Evolutionary conservation across 176 grass and related monocot genomes (phyloP).

Genomic region (Saccharum officinarum): DNA sequence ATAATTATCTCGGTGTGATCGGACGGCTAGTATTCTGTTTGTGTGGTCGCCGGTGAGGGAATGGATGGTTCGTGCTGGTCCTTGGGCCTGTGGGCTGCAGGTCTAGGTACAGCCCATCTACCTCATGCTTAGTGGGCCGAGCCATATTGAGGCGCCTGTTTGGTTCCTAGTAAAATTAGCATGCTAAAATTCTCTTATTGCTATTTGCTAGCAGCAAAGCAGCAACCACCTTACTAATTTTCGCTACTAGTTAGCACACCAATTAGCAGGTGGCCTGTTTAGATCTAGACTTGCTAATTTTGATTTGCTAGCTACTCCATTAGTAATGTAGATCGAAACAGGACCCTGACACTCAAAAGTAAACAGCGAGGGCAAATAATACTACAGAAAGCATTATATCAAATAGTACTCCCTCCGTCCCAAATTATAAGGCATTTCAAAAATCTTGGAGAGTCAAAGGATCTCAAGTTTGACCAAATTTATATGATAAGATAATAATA

Average conservation of each 20-base stretch:
- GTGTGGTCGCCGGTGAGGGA: background rate
- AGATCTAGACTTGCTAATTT: background rate
- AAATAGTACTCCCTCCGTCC: background rate
- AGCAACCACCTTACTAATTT: no score
- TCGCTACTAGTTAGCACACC: no score
- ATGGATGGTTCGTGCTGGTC: background rate
- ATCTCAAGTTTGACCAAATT: no score
- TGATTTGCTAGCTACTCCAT: background rate
- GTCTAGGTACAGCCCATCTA: background rate
- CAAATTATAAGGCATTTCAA: no score
- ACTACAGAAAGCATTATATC: background rate
- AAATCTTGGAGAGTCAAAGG: no score
- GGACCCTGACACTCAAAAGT: background rate
- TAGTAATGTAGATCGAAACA: no score
- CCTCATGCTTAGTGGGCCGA: background rate
- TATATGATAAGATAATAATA: no score
- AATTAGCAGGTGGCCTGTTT: no score
- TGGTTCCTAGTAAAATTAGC: no score
- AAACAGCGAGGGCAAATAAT: background rate
- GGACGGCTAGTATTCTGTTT: slow-evolving; percentile 28
- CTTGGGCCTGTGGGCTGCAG: background rate
- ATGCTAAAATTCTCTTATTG: no score
- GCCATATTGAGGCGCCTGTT: background rate
- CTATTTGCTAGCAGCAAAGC: no score
- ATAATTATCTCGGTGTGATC: slow-evolving; percentile 50